Base-by-base conservation (phyloP, 78 protist species). In the Acrasis kona region DNA sequence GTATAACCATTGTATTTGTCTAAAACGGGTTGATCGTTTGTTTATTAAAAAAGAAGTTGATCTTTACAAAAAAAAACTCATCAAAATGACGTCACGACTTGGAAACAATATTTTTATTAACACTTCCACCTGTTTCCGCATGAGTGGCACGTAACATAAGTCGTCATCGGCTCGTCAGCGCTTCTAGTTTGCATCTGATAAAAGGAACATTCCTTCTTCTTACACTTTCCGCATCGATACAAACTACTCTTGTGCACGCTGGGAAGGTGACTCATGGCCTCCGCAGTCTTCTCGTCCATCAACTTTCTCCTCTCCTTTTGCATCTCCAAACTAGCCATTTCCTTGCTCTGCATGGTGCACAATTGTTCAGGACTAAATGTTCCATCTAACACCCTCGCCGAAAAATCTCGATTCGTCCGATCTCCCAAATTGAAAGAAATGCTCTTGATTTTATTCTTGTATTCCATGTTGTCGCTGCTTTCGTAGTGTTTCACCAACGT, bases 111-210 rank as follows among this genome's bases (percentile, higher is more conserved):
- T n/a, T 50, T 50, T 50, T 50, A 50, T 50, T 19, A 50, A 50
- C 19, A 50, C 19, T 50, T 50, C 61, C 61, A 50, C 19, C 61
- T 10, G 7, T 74, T 74, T 7, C 78, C 78, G 73, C 94, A 90
- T 29, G 61, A 67, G 10, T 40, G 57, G 40, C 94, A 90, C 2
- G 79, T 77, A 7, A 85, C 88, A 28, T 85, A 92, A 30, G 88
- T 84, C 6, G 91, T 87, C 85, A 85, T 75, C 29, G 95, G 95
- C 74, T 91, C 95, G 77, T 87, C 92, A 34, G 91, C 95, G 37
- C 85, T 72, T 7, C 96, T 64, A 27, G 96, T 92, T 77, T 92
- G 96, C 70, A 83, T 30, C 77, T 89, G 93, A 50, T 10, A 70
- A 75, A 84, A 92, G 27, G 88, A 74, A 27, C 79, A 37, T 75